Percentiles rank a stretch among this genome's conserved stretches.
phyloP scores from a whole-genome alignment of 441 rosid genomes.

The Erodium trifolium region DNA sequence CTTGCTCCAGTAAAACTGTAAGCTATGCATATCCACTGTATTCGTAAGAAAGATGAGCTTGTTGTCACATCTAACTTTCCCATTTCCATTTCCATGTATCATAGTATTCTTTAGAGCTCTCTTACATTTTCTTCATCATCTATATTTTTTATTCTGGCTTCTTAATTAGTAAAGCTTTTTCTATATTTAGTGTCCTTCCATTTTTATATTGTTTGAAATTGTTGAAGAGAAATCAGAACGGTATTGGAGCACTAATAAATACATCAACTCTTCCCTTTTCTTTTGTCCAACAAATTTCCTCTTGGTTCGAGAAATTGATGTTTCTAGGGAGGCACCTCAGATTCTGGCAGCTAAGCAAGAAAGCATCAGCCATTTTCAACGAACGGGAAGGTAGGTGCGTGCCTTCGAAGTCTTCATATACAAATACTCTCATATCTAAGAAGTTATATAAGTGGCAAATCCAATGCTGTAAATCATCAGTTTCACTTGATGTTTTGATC shows the following conservation, averaged over 20 bases:
- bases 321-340: not conserved
- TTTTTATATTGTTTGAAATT: constrained; percentile 2
- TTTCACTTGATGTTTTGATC: not conserved
- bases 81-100: not conserved
- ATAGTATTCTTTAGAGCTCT: not conserved
- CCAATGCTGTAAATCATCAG: not conserved
- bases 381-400: not conserved
- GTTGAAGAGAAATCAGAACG: not conserved
- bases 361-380: not conserved
- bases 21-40: not conserved
- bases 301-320: not conserved
- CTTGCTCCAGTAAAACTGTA: not conserved
- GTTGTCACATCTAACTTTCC: not conserved
- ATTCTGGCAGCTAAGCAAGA: constrained; percentile 6
- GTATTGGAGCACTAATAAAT: not conserved
- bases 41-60: not conserved
- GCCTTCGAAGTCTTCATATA: not conserved
- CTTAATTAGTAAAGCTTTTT: not conserved
- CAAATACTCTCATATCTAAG: not conserved
- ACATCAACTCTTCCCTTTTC: not conserved
- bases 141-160: constrained; percentile 1
- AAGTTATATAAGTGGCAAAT: not conserved
- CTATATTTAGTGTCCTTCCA: not conserved
- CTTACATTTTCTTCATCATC: not conserved
- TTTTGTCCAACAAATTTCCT: not conserved